Evolutionary conservation across 345 rosid species (phyloP).

Genomic region (Arabis hirsuta): DNA sequence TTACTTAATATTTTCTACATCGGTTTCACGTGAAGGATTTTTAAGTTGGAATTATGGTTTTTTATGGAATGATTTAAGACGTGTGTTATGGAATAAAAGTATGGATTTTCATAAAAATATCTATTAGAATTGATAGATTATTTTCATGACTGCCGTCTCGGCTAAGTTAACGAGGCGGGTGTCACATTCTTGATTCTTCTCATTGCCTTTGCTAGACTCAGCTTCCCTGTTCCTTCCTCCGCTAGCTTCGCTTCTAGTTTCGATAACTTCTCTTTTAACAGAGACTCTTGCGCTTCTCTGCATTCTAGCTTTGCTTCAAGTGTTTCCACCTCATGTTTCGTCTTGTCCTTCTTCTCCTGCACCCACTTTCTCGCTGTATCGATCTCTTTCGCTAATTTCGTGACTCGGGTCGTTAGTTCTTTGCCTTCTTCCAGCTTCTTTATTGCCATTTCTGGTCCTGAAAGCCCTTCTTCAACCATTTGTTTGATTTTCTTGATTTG

Average conservation of each 20-base stretch:
- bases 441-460: conserved; percentile 47
- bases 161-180: too few species aligned
- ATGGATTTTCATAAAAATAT: too few species aligned
- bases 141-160: too few species aligned
- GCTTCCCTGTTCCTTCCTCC: conserved; percentile 50
- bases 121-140: too few species aligned
- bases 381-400: conserved; percentile 50
- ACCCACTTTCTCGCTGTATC: conserved; percentile 51
- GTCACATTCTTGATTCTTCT: conserved; percentile 41
- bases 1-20: too few species aligned
- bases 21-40: too few species aligned
- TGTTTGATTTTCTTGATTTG: conserved; percentile 45
- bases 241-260: conserved; percentile 47
- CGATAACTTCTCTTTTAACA: conserved; percentile 49
- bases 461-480: conserved; percentile 39
- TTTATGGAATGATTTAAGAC: too few species aligned
- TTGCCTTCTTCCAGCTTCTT: conserved; percentile 48
- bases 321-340: conserved; percentile 40
- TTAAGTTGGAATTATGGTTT: too few species aligned
- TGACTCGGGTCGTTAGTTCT: conserved; percentile 42
- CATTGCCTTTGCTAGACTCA: conserved; percentile 41
- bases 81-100: too few species aligned
- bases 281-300: conserved; percentile 48
- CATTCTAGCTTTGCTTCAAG: conserved; percentile 48
- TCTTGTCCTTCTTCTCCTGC: conserved; percentile 41